A percentile compares a stretch with the other conserved stretches of the same genome.
phyloP scores from a whole-genome alignment of 2,329 filamentous ascomycete genomes.

The Talaromyces atroroseus region DNA sequence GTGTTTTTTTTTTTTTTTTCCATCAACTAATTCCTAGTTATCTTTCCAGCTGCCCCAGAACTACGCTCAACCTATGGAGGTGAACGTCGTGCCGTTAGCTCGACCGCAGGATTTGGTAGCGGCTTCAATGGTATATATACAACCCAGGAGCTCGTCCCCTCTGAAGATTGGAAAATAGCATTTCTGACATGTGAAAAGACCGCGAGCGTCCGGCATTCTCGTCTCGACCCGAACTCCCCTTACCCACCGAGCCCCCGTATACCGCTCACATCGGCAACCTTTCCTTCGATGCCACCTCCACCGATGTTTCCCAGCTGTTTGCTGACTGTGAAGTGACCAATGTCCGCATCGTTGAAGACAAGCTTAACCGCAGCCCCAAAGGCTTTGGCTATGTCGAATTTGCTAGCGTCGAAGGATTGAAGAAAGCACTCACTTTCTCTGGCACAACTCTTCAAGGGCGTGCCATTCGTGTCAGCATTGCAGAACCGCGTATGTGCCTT shows the following conservation, averaged over 20 bases:
- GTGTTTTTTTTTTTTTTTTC: too few species aligned
- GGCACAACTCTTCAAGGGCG: constrained; percentile 80
- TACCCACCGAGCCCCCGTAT: constrained; percentile 88
- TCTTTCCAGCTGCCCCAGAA: constrained; percentile 30
- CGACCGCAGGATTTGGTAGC: constrained; percentile 31
- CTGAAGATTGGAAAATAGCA: constrained; percentile 10
- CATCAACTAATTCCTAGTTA: not conserved
- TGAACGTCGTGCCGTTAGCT: constrained; percentile 46
- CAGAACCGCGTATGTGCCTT: constrained; percentile 74
- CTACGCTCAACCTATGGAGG: constrained; percentile 43
- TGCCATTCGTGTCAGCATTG: constrained; percentile 87
- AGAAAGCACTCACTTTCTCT: constrained; percentile 80
- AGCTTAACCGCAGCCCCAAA: constrained; percentile 87
- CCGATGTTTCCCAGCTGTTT: constrained; percentile 82
- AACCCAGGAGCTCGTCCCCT: not conserved
- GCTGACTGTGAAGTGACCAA: constrained; percentile 76
- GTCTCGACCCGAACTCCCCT: constrained; percentile 64
- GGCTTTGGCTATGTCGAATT: constrained; percentile 99
- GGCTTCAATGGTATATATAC: constrained; percentile 31
- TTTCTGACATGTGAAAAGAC: constrained; percentile 23
- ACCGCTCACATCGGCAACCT: constrained; percentile 96
- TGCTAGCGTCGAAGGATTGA: constrained; percentile 76
- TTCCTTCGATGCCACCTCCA: constrained; percentile 84
- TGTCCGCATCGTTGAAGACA: constrained; percentile 95
- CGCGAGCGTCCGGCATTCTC: constrained; percentile 36